Conservation (phyloP, 352 stramenopile species). For the Pythium rishiriense region DNA sequence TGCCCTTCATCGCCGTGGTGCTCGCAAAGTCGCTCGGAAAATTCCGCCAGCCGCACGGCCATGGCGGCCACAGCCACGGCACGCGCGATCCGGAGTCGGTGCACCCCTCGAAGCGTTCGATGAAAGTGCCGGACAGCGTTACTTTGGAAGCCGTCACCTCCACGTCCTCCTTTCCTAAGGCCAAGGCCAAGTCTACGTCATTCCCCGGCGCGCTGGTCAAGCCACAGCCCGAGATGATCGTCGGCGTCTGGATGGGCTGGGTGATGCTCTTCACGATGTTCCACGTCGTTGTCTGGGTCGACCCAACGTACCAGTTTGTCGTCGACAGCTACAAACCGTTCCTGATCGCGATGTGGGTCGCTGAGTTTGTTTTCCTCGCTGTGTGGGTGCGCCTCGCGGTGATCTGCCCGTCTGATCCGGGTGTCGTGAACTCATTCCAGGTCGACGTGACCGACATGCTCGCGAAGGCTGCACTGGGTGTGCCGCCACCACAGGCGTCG, state of each 20-base stretch:
- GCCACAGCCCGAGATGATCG: conserved; percentile 62
- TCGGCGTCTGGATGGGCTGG: conserved; percentile 82
- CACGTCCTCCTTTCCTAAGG: conserved; percentile 8
- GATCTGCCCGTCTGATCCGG: conserved; percentile 57
- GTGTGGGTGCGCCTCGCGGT: conserved; percentile 58
- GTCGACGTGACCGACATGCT: conserved; percentile 59
- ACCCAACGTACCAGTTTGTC: conserved; percentile 44
- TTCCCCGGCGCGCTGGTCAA: conserved; percentile 36
- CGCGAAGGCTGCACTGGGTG: conserved; percentile 38
- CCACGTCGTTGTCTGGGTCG: conserved; percentile 63
- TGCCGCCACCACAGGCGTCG: conserved; percentile 41
- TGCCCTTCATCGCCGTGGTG: conserved; percentile 60
- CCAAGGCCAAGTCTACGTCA: neutral
- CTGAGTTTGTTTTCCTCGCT: conserved; percentile 49
- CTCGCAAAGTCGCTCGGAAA: conserved; percentile 50
- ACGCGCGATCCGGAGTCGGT: conserved; percentile 42
- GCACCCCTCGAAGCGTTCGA: conserved; percentile 15
- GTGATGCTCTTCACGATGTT: conserved; percentile 70
- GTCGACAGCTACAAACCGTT: conserved; percentile 34
- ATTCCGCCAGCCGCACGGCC: conserved; percentile 41
- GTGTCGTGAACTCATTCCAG: conserved; percentile 50
- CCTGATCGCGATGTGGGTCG: conserved; percentile 38
- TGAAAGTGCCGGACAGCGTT: conserved; percentile 15
- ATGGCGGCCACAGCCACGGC: conserved; percentile 39
- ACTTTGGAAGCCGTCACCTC: conserved; percentile 12